Evolutionary conservation across 2,329 filamentous ascomycete genomes (phyloP).

Genomic region (Fusarium austroafricanum): DNA sequence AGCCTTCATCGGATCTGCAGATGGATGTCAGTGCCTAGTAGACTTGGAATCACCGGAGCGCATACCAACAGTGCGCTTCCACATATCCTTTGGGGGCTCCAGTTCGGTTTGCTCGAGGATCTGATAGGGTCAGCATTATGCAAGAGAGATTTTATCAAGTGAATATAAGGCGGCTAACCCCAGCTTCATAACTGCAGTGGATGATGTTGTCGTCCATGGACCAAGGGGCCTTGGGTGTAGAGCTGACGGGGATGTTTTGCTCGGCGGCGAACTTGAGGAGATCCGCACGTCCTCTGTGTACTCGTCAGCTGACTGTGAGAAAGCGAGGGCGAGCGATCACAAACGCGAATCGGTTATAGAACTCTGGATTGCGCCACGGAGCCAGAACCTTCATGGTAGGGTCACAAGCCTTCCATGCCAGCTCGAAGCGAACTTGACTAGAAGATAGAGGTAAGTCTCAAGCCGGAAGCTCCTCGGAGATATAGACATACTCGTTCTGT

Average conservation of each 20-base stretch:
- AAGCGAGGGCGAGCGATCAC: background rate
- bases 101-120: slow-evolving; percentile 61
- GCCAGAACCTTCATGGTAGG: slow-evolving; percentile 76
- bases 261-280: slow-evolving; percentile 78
- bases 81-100: slow-evolving; percentile 75
- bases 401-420: slow-evolving; percentile 61
- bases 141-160: too few species aligned
- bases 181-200: slow-evolving; percentile 35
- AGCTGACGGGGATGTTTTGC: slow-evolving; percentile 75
- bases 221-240: slow-evolving; percentile 75
- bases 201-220: slow-evolving; percentile 58
- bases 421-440: slow-evolving; percentile 53
- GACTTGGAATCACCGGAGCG: too few species aligned
- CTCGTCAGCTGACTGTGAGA: background rate
- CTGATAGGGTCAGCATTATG: too few species aligned
- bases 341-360: slow-evolving; percentile 73
- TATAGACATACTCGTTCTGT: slow-evolving; percentile 6
- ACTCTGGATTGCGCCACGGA: slow-evolving; percentile 77
- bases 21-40: background rate
- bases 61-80: slow-evolving; percentile 57
- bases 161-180: background rate
- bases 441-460: background rate
- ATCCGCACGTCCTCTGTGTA: slow-evolving; percentile 54
- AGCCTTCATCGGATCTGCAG: slow-evolving; percentile 66
- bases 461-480: too few species aligned